Evolutionary conservation across 345 rosid species (phyloP), one percentile per base, ranked within the genome.

Genomic region (Syzygium oleosum): DNA sequence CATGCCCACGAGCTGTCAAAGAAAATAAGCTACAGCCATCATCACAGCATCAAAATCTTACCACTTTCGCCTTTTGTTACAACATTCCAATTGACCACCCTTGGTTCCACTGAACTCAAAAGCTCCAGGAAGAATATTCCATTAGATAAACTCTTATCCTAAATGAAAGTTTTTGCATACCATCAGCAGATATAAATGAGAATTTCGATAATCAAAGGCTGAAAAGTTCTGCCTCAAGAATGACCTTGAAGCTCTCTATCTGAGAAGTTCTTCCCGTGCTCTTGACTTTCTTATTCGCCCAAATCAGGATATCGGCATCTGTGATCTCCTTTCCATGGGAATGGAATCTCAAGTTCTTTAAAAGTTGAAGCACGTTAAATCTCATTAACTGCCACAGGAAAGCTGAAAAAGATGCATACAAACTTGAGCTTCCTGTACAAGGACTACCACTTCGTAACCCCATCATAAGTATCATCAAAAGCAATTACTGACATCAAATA

Each of bases 81-180:
- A 86, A 98, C 96, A 87, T 96, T 98, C 97, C 98, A 98, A 84
- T 98, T 98, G 52, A 98, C 98, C 85, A 96, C 98, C 92, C 99
- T 94, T 54, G 99, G 97, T 90, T 98, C 99, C 87, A 96, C 97
- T 5, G 97, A 92, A 88, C 97, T 95, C 16, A 98, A 93, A 88
- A 96, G 98, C 90, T 96, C 97, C 5, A 98, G 97, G 93, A 98
- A 95, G 95, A 96, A 95, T 87, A 96, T 85, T 65, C 99, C 99
- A 21, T 23, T 93, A 10, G 99, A 93, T 34, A 98, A 90, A 87
- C 93, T 93, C 93, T 94, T 96, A 89, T 98, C 99, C 99, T 98
- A 94, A 88, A 85, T n/a, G 31, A 84, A 46, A 87, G 52, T 5
- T 59, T 55, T 43, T 27, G 0, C 27, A 84, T 49, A 34, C 27